Base-by-base conservation (phyloP, 495 filamentous ascomycete species). In the Polyplosphaeria fusca region DNA sequence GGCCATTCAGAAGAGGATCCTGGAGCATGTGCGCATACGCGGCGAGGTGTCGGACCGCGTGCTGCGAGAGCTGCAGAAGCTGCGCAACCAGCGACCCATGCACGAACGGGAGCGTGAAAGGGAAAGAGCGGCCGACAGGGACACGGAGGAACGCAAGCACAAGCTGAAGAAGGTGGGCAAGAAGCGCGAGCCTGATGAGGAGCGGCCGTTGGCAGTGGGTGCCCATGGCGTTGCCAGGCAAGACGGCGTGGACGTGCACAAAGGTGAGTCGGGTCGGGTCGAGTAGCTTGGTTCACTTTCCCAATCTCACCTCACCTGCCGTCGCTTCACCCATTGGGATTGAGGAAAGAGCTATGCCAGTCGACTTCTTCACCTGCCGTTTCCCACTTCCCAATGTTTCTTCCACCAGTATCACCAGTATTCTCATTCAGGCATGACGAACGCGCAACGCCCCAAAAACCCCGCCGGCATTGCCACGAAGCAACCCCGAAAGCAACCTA, bases 1-100 rank as follows among this genome's bases (percentile, higher is more conserved):
- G 13, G 28, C 43, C 2, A 58, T 68, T 13, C 52, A 66, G 58
- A 55, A 37, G 3, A 37, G 53, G n/a, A 35, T 62, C n/a, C 54
- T 70, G 27, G 43, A 50, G 3, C 49, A 54, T 19, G 35, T 52
- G 16, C 39, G 26, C 12, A 55, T 26, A 19, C 52, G 67, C 11
- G 52, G 47, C 24, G 65, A 71, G 26, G 48, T 55, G 0, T 73
- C 68, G 28, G 69, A 74, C 40, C 57, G 60, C 46, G 77, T 85
- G 43, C 95, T 98, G 89, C 79, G 86, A 43, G 87, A 89, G 56
- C 75, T 98, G n/a, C 86, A 91, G 67, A 76, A 83, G 53, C 82
- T 80, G 40, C 76, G 92, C 3, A 86, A 82, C 46, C 61, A 71
- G 52, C 58, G 71, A 14, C 20, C 59, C 18, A 32, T 56, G 22